Evolutionary conservation across 2,329 filamentous ascomycete species (phyloP).

Genomic region (Ampelomyces quisqualis): DNA sequence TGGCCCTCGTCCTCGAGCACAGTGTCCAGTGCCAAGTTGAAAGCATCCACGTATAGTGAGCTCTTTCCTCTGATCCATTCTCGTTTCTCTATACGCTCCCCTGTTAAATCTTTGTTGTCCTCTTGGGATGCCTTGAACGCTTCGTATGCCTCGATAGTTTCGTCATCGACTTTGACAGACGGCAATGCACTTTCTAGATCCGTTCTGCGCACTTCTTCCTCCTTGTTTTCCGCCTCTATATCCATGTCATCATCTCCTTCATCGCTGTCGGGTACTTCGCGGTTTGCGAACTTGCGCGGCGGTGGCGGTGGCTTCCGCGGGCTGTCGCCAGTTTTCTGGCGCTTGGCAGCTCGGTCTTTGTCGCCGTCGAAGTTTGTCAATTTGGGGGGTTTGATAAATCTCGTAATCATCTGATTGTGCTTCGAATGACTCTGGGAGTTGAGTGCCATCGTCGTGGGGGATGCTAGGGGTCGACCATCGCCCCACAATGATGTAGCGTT

Average conservation of each 20-base stretch:
- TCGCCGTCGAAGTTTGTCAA: conserved; percentile 48
- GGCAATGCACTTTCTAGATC: conserved; percentile 73
- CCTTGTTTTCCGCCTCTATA: conserved; percentile 16
- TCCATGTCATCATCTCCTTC: conserved; percentile 43
- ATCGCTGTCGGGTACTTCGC: conserved; percentile 46
- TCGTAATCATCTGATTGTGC: conserved; percentile 53
- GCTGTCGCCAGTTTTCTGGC: conserved; percentile 40
- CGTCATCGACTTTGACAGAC: conserved; percentile 61
- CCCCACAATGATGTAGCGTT: conserved; percentile 8
- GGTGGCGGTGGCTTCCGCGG: conserved; percentile 22
- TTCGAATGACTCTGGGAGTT: conserved; percentile 46
- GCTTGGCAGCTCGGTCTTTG: conserved; percentile 46
- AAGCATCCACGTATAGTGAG: conserved; percentile 96
- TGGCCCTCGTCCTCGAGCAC: conserved; percentile 87
- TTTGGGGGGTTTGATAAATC: conserved; percentile 47
- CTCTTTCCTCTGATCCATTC: conserved; percentile 75
- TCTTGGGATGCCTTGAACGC: conserved; percentile 60
- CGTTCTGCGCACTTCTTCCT: conserved; percentile 51
- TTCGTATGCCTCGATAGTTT: conserved; percentile 80
- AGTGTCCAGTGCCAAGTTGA: conserved; percentile 86
- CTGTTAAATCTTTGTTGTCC: conserved; percentile 42
- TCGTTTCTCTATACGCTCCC: conserved; percentile 56
- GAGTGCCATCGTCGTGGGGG: conserved; percentile 36
- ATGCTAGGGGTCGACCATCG: not conserved
- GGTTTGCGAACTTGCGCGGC: conserved; percentile 23